These are phyloP conservation scores for Monilinia fructicola DNA, from an alignment of 2,329 filamentous ascomycete genomes.

Conservation along the genomic window DNA sequence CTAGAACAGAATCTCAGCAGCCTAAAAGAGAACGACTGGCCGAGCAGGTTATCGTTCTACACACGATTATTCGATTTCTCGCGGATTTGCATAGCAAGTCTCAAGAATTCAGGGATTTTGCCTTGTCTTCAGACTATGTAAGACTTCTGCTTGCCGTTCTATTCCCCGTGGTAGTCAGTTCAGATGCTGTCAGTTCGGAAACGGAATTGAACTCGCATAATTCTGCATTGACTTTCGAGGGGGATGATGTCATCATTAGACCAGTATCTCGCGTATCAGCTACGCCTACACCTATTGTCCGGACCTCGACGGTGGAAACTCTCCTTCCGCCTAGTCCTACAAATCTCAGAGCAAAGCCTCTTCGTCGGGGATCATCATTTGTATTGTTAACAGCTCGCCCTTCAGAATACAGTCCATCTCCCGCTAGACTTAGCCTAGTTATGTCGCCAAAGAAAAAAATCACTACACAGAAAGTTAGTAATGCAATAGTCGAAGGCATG, in stretches of 20 bases:
- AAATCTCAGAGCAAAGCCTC: conserved; percentile 55
- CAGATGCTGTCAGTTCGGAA: conserved; percentile 78
- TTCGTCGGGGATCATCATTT: conserved; percentile 85
- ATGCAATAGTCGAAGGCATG: conserved; percentile 72
- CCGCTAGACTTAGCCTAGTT: conserved; percentile 62
- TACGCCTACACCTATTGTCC: conserved; percentile 66
- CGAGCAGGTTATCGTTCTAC: conserved; percentile 65
- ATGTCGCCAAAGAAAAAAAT: conserved; percentile 59
- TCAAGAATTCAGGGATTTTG: conserved; percentile 76
- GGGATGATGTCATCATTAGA: conserved; percentile 78
- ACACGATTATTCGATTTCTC: conserved; percentile 76
- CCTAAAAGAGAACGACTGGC: conserved; percentile 51
- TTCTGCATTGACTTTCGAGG: conserved; percentile 79
- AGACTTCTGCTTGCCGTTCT: conserved; percentile 75
- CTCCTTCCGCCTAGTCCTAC: conserved; percentile 48
- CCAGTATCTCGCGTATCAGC: conserved; percentile 53
- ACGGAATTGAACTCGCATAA: conserved; percentile 84
- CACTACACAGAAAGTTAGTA: conserved; percentile 55
- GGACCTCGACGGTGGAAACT: conserved; percentile 63
- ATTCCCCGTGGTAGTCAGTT: conserved; percentile 85
- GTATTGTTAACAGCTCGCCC: conserved; percentile 77
- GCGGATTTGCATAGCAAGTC: conserved; percentile 77
- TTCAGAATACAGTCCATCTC: conserved; percentile 55
- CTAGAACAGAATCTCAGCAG: conserved; percentile 42
- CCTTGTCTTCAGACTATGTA: conserved; percentile 75